Base-by-base conservation (phyloP, 306 rosid species). In the Fragaria ananassa region DNA sequence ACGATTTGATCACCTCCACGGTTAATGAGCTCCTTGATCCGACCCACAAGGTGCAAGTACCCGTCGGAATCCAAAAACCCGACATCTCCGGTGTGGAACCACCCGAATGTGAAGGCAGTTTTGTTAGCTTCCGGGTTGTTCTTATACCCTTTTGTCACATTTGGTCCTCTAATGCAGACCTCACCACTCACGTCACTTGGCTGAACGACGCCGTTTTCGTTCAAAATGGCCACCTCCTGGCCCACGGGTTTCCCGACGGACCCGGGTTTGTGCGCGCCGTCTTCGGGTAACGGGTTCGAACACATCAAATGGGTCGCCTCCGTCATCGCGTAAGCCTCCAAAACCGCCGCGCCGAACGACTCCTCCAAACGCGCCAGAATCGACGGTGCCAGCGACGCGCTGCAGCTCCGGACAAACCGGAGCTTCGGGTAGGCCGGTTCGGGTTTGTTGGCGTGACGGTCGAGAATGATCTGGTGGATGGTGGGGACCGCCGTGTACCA, bases 401-500 rank as follows among this genome's bases (percentile, higher is more conserved):
- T 95, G 71, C 97, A 95, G 81, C 96, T 92, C 3, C 98, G 77
- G 1, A 95, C 88, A 71, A 95, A 95, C 63, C 98, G 88, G 69
- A 95, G 97, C 53, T 83, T 85, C 78, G 96, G 98, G 87, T 88
- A 90, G 21, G 39, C 57, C 39, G 81, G 85, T 74, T 88, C 93
- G 3, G 97, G 96, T 19, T 83, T 87, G 45, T 25, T 81, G 35
- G 41, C 19, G 77, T 95, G 97, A 18, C 96, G 93, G n/a, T 95
- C 97, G 11, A 95, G 84, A 35, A 95, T 77, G 82, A 95, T 95
- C 81, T 92, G 98, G 80, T 95, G 98, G 58, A 95, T 90, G n/a
- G 98, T 95, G 1, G 96, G 98, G 34, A 95, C 98, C 9, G 96
- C 91, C 0, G 97, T 95, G 83, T 95, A 95, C 97, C 98, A 95